Conservation (phyloP, 2,329 filamentous ascomycete genomes). For the Penicillium sp. region DNA sequence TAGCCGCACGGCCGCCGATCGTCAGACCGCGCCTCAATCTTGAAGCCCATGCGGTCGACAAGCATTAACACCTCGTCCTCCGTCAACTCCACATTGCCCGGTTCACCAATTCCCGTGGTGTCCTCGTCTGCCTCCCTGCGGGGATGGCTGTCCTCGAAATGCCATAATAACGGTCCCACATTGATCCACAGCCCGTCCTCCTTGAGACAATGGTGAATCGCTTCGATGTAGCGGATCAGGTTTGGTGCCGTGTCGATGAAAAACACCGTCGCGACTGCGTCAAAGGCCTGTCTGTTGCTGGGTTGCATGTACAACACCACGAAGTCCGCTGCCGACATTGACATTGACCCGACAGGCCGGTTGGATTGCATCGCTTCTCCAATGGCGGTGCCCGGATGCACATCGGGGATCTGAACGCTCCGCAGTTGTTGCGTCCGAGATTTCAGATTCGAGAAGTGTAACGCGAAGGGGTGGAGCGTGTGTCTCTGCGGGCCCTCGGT, state of each 20-base stretch:
- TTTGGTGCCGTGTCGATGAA: slow-evolving; percentile 98
- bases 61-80: slow-evolving; percentile 83
- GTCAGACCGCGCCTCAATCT: slow-evolving; percentile 63
- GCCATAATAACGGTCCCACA: slow-evolving; percentile 88
- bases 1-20: slow-evolving; percentile 65
- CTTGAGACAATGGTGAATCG: slow-evolving; percentile 73
- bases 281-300: slow-evolving; percentile 62
- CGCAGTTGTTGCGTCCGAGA: slow-evolving; percentile 72
- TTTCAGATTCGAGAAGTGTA: slow-evolving; percentile 82
- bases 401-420: slow-evolving; percentile 72
- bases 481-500: slow-evolving; percentile 62
- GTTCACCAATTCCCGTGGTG: slow-evolving; percentile 72
- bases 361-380: slow-evolving; percentile 29
- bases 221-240: slow-evolving; percentile 82
- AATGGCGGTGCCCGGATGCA: slow-evolving; percentile 65
- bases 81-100: slow-evolving; percentile 84
- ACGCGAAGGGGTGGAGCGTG: slow-evolving; percentile 78
- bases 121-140: slow-evolving; percentile 27
- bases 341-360: slow-evolving; percentile 64
- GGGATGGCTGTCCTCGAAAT: slow-evolving; percentile 68
- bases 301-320: slow-evolving; percentile 74
- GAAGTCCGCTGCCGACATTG: slow-evolving; percentile 92
- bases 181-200: slow-evolving; percentile 83
- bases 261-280: slow-evolving; percentile 86
- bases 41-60: slow-evolving; percentile 73